Evolutionary conservation across 352 stramenopile genomes (phyloP), one percentile per base, ranked within the genome.

Genomic region (Pythium sp.): DNA sequence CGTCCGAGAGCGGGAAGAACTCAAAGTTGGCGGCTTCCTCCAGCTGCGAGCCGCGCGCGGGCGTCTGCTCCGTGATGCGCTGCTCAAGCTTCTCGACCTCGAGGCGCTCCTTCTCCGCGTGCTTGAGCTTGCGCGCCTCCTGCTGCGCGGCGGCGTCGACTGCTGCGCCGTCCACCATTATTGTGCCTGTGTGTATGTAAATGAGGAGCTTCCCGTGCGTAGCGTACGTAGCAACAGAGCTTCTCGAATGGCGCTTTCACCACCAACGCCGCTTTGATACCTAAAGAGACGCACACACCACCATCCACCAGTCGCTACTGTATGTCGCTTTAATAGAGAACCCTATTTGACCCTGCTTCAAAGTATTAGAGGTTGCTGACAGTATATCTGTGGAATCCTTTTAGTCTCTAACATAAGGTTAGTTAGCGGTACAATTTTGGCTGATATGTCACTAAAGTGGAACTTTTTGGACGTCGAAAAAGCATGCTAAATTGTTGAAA

Each of bases 1-100:
- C 82, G 62, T 91, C 80, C 8, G 90, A 97, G 43, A 97, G 76
- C 64, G 90, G 80, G 68, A 98, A 91, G 22, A 84, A 69, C 58
- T 93, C 89, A 65, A 98, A 98, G 58, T 70, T 90, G n/a, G 80
- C 62, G 49, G 83, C 83, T 5, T 92, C 84, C 18, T 76, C 76
- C 28, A 93, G 78, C 74, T 96, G 89, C 68, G 84, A 90, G 64
- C 89, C 89, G 57, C 89, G 82, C 47, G 87, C 87, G 0, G 89
- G 89, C 26, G 85, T 93, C 64, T 90, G 77, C 60, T 90, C 85
- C 5, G 71, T 62, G 67, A 96, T 93, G 30, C 81, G 78, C 28
- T 69, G 41, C 62, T 91, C 81, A 28, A 96, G 67, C 15, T 68
- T 66, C 71, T 90, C 83, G 47, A 96, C 75, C 63, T 96, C 89